Evolutionary conservation across 192 early-diverging fungal species (phyloP).

Genomic region (Polychytrium aggregatum): DNA sequence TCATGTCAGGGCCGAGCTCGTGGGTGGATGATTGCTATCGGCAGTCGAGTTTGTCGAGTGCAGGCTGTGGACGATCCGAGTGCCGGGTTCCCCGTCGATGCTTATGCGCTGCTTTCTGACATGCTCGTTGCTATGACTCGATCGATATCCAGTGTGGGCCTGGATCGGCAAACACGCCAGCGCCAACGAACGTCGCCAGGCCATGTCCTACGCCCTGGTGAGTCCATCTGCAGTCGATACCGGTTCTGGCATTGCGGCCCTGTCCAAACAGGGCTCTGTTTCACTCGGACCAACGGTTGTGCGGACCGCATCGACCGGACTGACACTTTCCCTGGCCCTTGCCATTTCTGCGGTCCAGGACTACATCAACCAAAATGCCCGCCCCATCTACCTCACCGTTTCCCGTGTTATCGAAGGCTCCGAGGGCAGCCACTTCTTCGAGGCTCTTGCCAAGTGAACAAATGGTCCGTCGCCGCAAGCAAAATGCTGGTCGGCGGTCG

Average conservation of each 20-base stretch:
- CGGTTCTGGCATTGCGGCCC: too few relatives aligned
- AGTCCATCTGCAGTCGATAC: not conserved
- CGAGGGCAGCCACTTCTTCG: slow-evolving; percentile 35
- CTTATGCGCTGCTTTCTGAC: too few relatives aligned
- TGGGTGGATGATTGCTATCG: too few relatives aligned
- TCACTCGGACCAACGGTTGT: too few relatives aligned
- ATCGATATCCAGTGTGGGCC: slow-evolving; percentile 35
- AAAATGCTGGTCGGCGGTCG: too few relatives aligned
- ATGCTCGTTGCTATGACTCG: too few relatives aligned
- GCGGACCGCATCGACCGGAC: not conserved
- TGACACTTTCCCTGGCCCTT: slow-evolving; percentile 2
- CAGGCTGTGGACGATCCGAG: too few relatives aligned
- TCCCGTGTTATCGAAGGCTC: slow-evolving; percentile 57
- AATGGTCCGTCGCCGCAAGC: too few relatives aligned
- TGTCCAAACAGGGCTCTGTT: too few relatives aligned
- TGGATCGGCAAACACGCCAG: slow-evolving; percentile 49
- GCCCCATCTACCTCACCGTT: slow-evolving; percentile 42
- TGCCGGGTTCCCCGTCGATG: too few relatives aligned
- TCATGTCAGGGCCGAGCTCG: too few relatives aligned
- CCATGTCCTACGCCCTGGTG: slow-evolving; percentile 47
- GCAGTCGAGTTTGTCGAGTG: too few relatives aligned
- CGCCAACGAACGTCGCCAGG: slow-evolving; percentile 35
- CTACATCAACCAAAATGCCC: slow-evolving; percentile 39
- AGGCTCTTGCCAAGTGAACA: slow-evolving; percentile 4
- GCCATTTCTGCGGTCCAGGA: slow-evolving; percentile 19